Percentiles rank a stretch among this genome's conserved stretches.
These are phyloP conservation scores for Tolypocladium ovalisporum DNA, from an alignment of 2,329 filamentous ascomycete species.

Conservation along the genomic window DNA sequence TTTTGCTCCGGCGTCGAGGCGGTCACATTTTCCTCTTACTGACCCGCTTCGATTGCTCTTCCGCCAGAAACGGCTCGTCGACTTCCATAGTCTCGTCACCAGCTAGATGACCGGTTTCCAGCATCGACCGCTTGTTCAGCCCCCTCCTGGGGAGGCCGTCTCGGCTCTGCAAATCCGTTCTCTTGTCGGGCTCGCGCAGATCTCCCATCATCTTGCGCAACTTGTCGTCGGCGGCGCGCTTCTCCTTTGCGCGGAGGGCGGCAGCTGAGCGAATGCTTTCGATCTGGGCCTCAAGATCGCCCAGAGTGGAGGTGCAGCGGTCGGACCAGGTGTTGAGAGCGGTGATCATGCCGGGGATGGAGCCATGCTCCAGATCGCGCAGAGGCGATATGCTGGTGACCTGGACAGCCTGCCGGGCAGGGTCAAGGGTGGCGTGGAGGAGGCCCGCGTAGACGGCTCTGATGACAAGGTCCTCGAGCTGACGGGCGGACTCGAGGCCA, in stretches of 20 bases:
- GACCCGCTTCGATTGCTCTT: constrained; percentile 38
- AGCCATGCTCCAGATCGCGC: constrained; percentile 69
- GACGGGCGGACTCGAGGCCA: constrained; percentile 51
- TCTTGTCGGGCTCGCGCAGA: constrained; percentile 30
- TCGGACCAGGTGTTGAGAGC: constrained; percentile 64
- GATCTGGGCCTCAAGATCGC: constrained; percentile 67
- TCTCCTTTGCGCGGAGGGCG: constrained; percentile 37
- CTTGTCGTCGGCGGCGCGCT: constrained; percentile 33
- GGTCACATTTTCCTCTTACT: constrained; percentile 43
- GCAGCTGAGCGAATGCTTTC: constrained; percentile 51
- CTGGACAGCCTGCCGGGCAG: constrained; percentile 60
- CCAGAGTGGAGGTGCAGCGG: constrained; percentile 66
- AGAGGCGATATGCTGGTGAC: constrained; percentile 75
- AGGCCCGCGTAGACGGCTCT: constrained; percentile 80
- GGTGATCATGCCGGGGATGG: constrained; percentile 56
- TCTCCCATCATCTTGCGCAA: constrained; percentile 38
- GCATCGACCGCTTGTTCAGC: constrained; percentile 24
- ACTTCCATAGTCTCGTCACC: constrained; percentile 45
- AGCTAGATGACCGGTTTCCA: constrained; percentile 29
- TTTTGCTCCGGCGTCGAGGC: constrained; percentile 1
- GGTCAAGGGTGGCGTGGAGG: constrained; percentile 73
- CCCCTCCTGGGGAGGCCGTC: constrained; percentile 14
- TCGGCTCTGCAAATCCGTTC: constrained; percentile 11
- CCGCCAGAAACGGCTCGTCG: constrained; percentile 37
- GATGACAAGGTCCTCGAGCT: constrained; percentile 80